These are phyloP conservation scores for Aspergillus coremiiformis DNA, from an alignment of 495 filamentous ascomycete species.

Conservation along the genomic window DNA sequence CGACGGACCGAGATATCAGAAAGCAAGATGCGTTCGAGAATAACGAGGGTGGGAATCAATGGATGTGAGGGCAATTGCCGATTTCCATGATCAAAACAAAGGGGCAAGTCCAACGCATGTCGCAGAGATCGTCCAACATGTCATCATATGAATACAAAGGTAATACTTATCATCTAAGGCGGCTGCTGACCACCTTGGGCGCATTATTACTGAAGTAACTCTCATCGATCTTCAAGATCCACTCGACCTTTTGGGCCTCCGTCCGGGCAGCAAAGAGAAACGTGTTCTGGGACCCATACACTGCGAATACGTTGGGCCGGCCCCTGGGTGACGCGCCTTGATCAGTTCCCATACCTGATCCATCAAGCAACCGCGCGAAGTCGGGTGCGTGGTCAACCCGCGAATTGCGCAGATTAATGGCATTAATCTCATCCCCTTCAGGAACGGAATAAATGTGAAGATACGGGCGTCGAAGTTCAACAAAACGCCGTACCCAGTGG, in stretches of 20 bases:
- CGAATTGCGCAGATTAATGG: conserved; percentile 77
- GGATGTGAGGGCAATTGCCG: neutral
- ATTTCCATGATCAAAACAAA: conserved; percentile 5
- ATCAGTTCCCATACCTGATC: conserved; percentile 25
- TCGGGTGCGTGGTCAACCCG: conserved; percentile 84
- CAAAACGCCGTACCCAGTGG: conserved; percentile 83
- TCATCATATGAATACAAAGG: neutral
- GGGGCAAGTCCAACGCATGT: conserved; percentile 12
- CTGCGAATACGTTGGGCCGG: conserved; percentile 73
- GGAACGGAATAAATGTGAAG: conserved; percentile 77
- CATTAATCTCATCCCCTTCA: conserved; percentile 81
- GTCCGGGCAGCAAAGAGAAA: conserved; percentile 86
- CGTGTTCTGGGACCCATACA: conserved; percentile 88
- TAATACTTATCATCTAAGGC: conserved; percentile 7
- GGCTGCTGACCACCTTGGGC: conserved; percentile 22
- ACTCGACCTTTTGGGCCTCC: conserved; percentile 86
- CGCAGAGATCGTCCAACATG: neutral
- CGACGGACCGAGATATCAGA: neutral
- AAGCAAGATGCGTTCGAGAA: neutral
- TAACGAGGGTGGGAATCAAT: neutral
- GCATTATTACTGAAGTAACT: conserved; percentile 44
- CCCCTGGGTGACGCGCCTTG: conserved; percentile 40
- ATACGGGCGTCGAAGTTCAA: conserved; percentile 88
- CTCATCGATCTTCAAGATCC: conserved; percentile 76
- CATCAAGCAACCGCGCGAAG: conserved; percentile 67